Evolutionary conservation across 768 basidiomycete genomes (phyloP).

Genomic region (Hericium erinaceus): DNA sequence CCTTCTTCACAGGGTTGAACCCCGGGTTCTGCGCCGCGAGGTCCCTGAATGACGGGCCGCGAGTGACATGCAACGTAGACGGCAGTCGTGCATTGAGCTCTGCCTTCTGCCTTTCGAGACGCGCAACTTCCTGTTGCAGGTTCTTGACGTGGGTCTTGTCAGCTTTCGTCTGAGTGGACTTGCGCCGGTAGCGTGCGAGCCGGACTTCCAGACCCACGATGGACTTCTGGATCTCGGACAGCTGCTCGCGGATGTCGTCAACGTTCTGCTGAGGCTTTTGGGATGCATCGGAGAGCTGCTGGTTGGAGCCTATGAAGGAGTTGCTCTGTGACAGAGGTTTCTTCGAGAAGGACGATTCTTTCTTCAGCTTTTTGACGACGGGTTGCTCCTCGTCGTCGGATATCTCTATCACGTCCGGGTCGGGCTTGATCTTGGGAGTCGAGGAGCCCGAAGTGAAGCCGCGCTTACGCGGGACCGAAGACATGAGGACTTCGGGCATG

Average conservation of each 20-base stretch:
- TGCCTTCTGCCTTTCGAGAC: not conserved
- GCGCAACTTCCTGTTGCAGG: not conserved
- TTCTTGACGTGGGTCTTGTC: slow-evolving; percentile 14
- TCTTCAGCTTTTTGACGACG: not conserved
- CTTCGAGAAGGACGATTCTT: not conserved
- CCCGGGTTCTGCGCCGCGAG: not conserved
- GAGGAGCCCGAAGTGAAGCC: not conserved
- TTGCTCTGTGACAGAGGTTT: not conserved
- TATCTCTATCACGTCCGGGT: not conserved
- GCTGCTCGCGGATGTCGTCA: slow-evolving; percentile 4
- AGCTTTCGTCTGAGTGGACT: slow-evolving; percentile 15
- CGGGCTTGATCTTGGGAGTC: not conserved
- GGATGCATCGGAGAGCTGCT: not conserved
- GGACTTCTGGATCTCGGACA: slow-evolving; percentile 5
- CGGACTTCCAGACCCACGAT: slow-evolving; percentile 1
- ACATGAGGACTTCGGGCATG: too few species aligned
- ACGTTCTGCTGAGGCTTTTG: not conserved
- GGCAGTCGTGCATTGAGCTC: not conserved
- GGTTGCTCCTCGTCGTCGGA: not conserved
- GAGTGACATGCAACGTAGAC: not conserved
- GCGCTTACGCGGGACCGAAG: not conserved
- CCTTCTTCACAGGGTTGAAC: not conserved
- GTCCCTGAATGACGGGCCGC: not conserved
- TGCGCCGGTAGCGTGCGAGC: not conserved
- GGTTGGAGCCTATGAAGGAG: not conserved